These are phyloP conservation scores for Helianthus tuberosus DNA, from an alignment of 129 eudicot genomes.

Conservation along the genomic window DNA sequence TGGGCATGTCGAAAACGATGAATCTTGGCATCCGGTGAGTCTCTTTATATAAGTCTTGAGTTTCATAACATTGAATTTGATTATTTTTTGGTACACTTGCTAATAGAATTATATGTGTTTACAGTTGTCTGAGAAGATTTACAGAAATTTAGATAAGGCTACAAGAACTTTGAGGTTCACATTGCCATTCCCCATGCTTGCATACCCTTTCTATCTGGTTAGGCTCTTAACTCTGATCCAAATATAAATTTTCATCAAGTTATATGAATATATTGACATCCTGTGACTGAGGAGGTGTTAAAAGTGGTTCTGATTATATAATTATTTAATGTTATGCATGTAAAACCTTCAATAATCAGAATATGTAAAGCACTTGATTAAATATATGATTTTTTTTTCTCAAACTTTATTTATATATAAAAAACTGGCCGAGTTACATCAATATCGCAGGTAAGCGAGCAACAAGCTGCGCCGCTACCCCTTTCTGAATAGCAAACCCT, in stretches of 20 bases:
- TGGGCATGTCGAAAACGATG: slow-evolving; percentile 97
- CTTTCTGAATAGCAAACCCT: too few species aligned
- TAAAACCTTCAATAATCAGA: neutral
- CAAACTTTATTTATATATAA: too few species aligned
- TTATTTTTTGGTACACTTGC: neutral
- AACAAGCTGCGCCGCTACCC: too few species aligned
- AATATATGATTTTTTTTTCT: too few species aligned
- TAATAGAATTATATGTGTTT: neutral
- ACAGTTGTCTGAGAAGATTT: slow-evolving; percentile 79
- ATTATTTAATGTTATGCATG: too few species aligned
- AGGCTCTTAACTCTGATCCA: slow-evolving; percentile 36
- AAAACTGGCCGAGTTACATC: too few species aligned
- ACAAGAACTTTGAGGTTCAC: slow-evolving; percentile 70
- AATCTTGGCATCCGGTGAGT: slow-evolving; percentile 99
- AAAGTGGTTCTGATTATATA: neutral
- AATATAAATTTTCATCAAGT: too few species aligned
- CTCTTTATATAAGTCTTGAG: slow-evolving; percentile 9
- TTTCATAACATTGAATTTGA: neutral
- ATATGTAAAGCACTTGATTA: neutral
- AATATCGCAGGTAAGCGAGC: too few species aligned
- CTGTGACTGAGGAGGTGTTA: neutral
- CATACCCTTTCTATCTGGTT: slow-evolving; percentile 96
- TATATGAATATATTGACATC: neutral
- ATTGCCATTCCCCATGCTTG: slow-evolving; percentile 89
- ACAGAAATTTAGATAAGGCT: slow-evolving; percentile 50